These are phyloP conservation scores for Fusarium haematococcum DNA, from an alignment of 2,329 filamentous ascomycete species.

Conservation along the genomic window DNA sequence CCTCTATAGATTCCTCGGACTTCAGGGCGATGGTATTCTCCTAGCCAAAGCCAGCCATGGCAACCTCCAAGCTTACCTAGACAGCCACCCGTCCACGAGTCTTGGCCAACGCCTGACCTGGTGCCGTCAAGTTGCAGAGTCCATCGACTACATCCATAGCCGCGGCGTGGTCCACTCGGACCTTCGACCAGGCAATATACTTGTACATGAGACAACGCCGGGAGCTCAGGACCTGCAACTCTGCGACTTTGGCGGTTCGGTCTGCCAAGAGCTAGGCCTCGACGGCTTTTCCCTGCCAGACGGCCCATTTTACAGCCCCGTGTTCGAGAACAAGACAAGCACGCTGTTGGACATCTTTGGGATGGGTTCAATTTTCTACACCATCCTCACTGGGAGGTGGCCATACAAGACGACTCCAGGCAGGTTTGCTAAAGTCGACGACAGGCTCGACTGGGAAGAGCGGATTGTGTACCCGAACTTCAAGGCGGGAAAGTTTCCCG, in stretches of 20 bases:
- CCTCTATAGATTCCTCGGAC: background rate
- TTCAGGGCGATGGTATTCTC: background rate
- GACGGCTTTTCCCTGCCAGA: background rate
- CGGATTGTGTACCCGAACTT: background rate
- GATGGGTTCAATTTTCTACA: background rate
- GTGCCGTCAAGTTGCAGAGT: background rate
- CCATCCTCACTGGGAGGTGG: background rate
- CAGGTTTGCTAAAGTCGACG: background rate
- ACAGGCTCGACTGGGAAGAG: background rate
- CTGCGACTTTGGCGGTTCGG: background rate
- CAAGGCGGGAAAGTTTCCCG: background rate
- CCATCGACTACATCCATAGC: background rate
- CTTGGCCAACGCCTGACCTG: background rate
- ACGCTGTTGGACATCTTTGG: background rate
- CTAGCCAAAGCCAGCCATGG: background rate
- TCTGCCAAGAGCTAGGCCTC: background rate
- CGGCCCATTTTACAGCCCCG: background rate
- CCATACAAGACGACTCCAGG: background rate
- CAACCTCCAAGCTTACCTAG: background rate
- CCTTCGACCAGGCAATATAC: background rate
- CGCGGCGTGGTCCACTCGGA: background rate
- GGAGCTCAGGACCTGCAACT: background rate
- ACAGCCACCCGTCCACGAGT: background rate
- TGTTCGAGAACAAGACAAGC: background rate
- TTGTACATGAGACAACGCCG: background rate